Percentiles rank a stretch among this genome's conserved stretches.
These are phyloP conservation scores for Pugionium cornutum DNA, from an alignment of 345 rosid genomes.

Conservation along the genomic window DNA sequence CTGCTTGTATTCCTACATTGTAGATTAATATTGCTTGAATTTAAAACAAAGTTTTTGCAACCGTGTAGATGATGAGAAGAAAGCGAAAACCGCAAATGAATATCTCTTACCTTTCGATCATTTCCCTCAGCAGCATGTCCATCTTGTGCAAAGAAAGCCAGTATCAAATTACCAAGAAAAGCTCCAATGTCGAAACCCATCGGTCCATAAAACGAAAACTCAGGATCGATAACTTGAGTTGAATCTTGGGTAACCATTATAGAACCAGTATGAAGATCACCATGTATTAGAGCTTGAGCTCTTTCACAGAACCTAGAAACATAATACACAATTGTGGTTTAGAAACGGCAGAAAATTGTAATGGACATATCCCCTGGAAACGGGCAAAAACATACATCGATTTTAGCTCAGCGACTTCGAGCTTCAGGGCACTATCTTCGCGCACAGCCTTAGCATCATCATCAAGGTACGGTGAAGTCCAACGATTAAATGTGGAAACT, in stretches of 20 bases:
- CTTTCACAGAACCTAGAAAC: slow-evolving; percentile 86
- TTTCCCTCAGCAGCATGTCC: slow-evolving; percentile 66
- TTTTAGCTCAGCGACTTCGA: slow-evolving; percentile 81
- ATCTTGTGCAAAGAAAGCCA: slow-evolving; percentile 93
- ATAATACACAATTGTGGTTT: slow-evolving; percentile 8
- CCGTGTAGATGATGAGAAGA: not conserved
- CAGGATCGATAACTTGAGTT: slow-evolving; percentile 94
- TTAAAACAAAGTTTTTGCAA: not conserved
- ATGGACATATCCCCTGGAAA: not conserved
- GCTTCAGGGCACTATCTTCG: slow-evolving; percentile 69
- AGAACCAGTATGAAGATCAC: slow-evolving; percentile 95
- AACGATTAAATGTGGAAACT: slow-evolving; percentile 64
- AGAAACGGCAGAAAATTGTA: not conserved
- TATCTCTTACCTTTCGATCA: slow-evolving; percentile 59
- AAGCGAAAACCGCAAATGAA: slow-evolving; percentile 1
- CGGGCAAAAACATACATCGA: slow-evolving; percentile 53
- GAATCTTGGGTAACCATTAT: slow-evolving; percentile 86
- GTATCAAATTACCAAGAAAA: slow-evolving; percentile 78
- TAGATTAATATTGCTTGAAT: not conserved
- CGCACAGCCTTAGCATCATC: slow-evolving; percentile 74
- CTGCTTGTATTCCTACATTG: slow-evolving; percentile 60
- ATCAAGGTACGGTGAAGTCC: slow-evolving; percentile 89
- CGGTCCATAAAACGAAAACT: slow-evolving; percentile 87
- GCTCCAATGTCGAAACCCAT: slow-evolving; percentile 96
- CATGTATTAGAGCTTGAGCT: slow-evolving; percentile 87